Evolutionary conservation across 2,329 filamentous ascomycete species (phyloP), one percentile per base, ranked within the genome.

Genomic region (Tolypocladium album): DNA sequence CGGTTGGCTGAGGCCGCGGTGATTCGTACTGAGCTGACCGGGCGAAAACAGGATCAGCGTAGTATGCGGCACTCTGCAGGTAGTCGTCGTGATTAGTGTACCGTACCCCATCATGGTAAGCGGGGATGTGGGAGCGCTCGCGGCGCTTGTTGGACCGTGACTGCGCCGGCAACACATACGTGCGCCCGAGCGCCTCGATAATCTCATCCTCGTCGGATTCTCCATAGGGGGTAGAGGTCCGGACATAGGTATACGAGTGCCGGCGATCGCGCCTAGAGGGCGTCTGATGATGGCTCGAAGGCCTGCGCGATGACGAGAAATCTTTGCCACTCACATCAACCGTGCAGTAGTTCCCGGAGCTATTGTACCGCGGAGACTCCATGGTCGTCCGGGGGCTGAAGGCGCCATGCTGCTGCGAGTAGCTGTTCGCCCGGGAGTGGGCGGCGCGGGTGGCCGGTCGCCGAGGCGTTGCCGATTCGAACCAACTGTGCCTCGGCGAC

Each of bases 151-250:
- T 70, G 67, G 69, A 68, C 70, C 76, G 76, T 67, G 78, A 75
- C 74, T 76, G 74, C 65, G 79, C 76, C 61, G 79, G 78, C 69
- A 84, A 70, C 74, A 83, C 74, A 67, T 78, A 83, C 64, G 76
- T 81, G 71, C 77, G 70, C 65, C 79, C 80, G 71, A 80, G 69
- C 69, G 80, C 73, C 73, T 83, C 79, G 74, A 83, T 74, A 63
- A 79, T 72, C 75, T 84, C 82, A 77, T 85, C 82, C 79, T 84
- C 82, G 79, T 85, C 82, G 75, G 82, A 85, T 74, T 84, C 82
- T 78, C 82, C 82, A 79, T 81, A 78, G 63, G 76, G 76, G 67
- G 79, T 79, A 70, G 81, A 79, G 78, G 81, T 72, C 78, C 80
- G 82, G 76, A 81, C 78, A 76, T 82, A 80, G 75, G 80, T 79